Conservation (phyloP, 305 asterid species). For the Fraxinus ornus region DNA sequence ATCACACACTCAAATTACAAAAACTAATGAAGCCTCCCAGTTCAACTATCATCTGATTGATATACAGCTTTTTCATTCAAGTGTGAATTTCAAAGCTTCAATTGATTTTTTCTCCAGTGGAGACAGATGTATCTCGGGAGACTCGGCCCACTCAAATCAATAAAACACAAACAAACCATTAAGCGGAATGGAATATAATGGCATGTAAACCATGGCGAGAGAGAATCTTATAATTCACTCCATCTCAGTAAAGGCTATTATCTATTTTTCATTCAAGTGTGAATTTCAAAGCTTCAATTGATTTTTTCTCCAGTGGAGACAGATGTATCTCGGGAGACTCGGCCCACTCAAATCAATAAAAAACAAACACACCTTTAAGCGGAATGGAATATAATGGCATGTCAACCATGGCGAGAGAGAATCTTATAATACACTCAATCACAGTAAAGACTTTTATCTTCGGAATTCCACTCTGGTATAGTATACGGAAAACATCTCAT, state of each 20-base stretch:
- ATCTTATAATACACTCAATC: constrained; percentile 5
- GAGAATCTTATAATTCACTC: neutral
- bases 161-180: neutral
- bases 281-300: constrained; percentile 3
- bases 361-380: neutral
- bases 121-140: neutral
- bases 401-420: neutral
- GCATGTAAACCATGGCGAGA: neutral
- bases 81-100: constrained; percentile 10
- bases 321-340: neutral
- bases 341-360: neutral
- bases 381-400: neutral
- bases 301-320: neutral
- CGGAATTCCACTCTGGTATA: neutral
- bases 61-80: constrained; percentile 3
- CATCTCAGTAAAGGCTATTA: constrained; percentile 16
- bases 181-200: neutral
- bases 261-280: neutral
- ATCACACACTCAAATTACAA: neutral
- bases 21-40: constrained; percentile 8
- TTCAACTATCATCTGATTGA: neutral
- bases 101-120: neutral
- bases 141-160: neutral
- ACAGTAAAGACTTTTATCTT: constrained; percentile 6
- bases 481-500: too few relatives aligned